Percentiles rank a stretch among this genome's conserved stretches.
Evolutionary conservation across 2,329 filamentous ascomycete species (phyloP).

Genomic region (Neodidymelliopsis sp.): DNA sequence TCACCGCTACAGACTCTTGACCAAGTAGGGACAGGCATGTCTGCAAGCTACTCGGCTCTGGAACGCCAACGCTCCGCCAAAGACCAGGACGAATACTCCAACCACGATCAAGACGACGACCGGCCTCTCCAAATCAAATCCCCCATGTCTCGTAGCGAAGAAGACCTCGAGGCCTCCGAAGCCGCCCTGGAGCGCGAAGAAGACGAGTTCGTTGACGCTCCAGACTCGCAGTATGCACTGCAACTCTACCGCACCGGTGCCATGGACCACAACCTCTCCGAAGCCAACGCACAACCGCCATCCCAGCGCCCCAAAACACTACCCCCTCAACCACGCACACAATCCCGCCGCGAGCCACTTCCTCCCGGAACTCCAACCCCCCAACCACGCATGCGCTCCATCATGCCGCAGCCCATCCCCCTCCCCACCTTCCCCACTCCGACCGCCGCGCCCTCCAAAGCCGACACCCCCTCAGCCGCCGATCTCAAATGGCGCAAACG

Average conservation of each 20-base stretch:
- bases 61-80: constrained; percentile 18
- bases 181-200: constrained; percentile 49
- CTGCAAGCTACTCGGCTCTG: constrained; percentile 33
- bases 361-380: constrained; percentile 28
- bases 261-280: constrained; percentile 38
- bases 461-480: constrained; percentile 28
- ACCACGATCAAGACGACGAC: constrained; percentile 26
- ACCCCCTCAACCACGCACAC: constrained; percentile 5
- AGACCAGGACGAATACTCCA: constrained; percentile 10
- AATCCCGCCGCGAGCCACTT: constrained; percentile 13
- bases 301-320: constrained; percentile 17
- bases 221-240: constrained; percentile 53
- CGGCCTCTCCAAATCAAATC: constrained; percentile 67
- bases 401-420: constrained; percentile 31
- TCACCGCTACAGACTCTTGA: constrained; percentile 50
- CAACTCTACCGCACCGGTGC: constrained; percentile 8
- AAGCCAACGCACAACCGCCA: constrained; percentile 26
- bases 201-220: constrained; percentile 58
- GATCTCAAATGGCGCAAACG: constrained; percentile 76
- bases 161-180: constrained; percentile 58
- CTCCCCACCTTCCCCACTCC: constrained; percentile 22
- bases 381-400: constrained; percentile 23
- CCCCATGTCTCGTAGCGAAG: constrained; percentile 78
- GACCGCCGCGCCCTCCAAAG: constrained; percentile 4
- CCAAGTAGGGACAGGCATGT: constrained; percentile 40